phyloP scores from a whole-genome alignment of 768 basidiomycete species.

The Podaxis sp. region DNA sequence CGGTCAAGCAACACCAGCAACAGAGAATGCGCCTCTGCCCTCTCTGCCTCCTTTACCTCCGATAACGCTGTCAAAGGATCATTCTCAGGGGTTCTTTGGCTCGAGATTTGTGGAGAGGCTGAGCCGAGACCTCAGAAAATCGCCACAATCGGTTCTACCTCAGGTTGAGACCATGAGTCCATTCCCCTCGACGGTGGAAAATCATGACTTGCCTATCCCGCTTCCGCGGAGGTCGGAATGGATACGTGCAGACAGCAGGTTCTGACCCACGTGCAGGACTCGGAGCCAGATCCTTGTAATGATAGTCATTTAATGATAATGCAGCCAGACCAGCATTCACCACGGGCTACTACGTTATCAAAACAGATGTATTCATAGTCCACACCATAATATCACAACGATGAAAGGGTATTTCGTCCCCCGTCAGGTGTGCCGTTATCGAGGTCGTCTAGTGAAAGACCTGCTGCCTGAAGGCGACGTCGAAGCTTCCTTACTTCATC shows the following conservation, averaged over 20 bases:
- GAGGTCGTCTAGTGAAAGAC: neutral
- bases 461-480: slow-evolving; percentile 4
- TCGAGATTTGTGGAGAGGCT: slow-evolving; percentile 40
- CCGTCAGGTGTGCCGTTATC: neutral
- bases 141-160: neutral
- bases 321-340: neutral
- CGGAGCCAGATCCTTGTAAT: neutral
- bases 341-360: slow-evolving; percentile 2
- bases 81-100: slow-evolving; percentile 16
- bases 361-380: neutral
- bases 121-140: neutral
- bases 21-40: slow-evolving; percentile 17
- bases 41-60: slow-evolving; percentile 25
- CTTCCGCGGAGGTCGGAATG: slow-evolving; percentile 47
- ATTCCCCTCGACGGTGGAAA: slow-evolving; percentile 37
- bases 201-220: slow-evolving; percentile 56
- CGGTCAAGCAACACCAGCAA: slow-evolving; percentile 4
- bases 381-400: neutral
- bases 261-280: neutral
- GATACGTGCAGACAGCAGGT: slow-evolving; percentile 39
- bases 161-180: slow-evolving; percentile 4
- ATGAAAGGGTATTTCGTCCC: neutral
- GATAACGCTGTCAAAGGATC: slow-evolving; percentile 18
- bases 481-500: slow-evolving; percentile 31
- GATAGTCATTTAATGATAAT: neutral